A percentile compares a stretch with the other conserved stretches of the same genome.
Conservation (phyloP, 768 basidiomycete genomes). For the Phaeolepiota aurea region DNA sequence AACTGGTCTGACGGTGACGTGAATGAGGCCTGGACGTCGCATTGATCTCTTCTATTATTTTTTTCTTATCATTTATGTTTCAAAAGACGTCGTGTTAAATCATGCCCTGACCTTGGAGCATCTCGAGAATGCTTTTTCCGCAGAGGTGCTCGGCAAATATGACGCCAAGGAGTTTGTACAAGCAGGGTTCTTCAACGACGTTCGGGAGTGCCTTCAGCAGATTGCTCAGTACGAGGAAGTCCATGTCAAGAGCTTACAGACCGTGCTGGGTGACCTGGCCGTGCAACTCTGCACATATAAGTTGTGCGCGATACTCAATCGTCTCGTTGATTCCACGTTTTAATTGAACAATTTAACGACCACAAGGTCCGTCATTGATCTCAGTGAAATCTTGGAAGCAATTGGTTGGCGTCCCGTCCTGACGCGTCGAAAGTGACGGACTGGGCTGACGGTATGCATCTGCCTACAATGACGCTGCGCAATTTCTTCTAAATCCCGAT, state of each 20-base stretch:
- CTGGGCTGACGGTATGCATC: conserved; percentile 20
- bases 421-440: neutral
- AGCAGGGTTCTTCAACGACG: conserved; percentile 37
- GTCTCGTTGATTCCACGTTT: neutral
- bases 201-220: conserved; percentile 39
- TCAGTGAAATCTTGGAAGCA: conserved; percentile 47
- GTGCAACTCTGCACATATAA: conserved; percentile 49
- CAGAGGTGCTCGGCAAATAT: conserved; percentile 30
- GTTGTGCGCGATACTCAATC: conserved; percentile 31
- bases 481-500: conserved; percentile 32
- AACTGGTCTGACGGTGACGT: too few species aligned
- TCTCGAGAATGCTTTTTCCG: conserved; percentile 40
- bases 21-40: too few species aligned
- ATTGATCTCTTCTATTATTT: too few species aligned
- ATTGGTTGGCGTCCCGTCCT: conserved; percentile 23
- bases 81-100: conserved; percentile 20
- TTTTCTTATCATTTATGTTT: too few species aligned
- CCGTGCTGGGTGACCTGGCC: conserved; percentile 36
- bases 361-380: conserved; percentile 37
- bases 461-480: conserved; percentile 50
- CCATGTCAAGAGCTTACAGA: conserved; percentile 36
- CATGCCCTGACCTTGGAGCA: conserved; percentile 42
- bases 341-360: conserved; percentile 37
- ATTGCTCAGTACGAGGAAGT: conserved; percentile 40
- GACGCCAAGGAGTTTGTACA: conserved; percentile 32